Conservation (phyloP, 495 filamentous ascomycete species). For the Recurvomyces mirabilis region DNA sequence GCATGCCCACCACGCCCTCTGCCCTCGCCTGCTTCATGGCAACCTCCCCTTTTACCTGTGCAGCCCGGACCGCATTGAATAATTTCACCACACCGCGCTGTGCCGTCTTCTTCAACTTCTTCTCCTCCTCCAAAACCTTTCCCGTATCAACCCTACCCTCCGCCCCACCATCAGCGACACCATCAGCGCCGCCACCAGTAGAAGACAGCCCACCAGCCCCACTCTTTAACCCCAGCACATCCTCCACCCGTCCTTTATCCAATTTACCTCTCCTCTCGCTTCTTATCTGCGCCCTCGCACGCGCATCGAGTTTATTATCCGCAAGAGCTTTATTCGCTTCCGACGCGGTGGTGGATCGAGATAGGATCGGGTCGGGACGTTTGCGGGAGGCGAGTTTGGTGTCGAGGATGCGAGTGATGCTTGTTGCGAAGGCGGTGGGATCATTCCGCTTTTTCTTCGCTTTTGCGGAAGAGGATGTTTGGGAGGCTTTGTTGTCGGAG, state of each 20-base stretch:
- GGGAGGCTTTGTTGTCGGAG: conserved; percentile 14
- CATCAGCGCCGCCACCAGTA: too few species aligned
- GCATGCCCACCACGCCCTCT: conserved; percentile 64
- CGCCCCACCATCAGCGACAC: too few species aligned
- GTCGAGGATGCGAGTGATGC: conserved; percentile 78
- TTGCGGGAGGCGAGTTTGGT: conserved; percentile 73
- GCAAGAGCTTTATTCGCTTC: conserved; percentile 52
- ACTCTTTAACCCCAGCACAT: conserved; percentile 55
- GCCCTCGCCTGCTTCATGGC: conserved; percentile 55
- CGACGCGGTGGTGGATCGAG: conserved; percentile 59
- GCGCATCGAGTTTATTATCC: conserved; percentile 66
- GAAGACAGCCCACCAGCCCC: too few species aligned
- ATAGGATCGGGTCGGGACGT: conserved; percentile 77
- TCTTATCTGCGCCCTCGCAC: conserved; percentile 64
- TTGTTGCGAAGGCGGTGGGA: conserved; percentile 76
- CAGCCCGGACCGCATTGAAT: conserved; percentile 88
- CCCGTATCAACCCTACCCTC: conserved; percentile 27
- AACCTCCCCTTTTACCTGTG: conserved; percentile 73
- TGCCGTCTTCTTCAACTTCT: conserved; percentile 68
- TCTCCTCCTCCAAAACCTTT: conserved; percentile 65
- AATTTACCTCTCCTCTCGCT: conserved; percentile 69
- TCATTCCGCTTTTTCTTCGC: conserved; percentile 67
- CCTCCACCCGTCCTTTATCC: conserved; percentile 78
- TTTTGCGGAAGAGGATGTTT: conserved; percentile 20
- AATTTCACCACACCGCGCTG: conserved; percentile 88